Percentiles rank a stretch among this genome's conserved stretches.
Evolutionary conservation across 1,284 basidiomycete genomes (phyloP).

Genomic region (Phylloboletellus chloephorus): DNA sequence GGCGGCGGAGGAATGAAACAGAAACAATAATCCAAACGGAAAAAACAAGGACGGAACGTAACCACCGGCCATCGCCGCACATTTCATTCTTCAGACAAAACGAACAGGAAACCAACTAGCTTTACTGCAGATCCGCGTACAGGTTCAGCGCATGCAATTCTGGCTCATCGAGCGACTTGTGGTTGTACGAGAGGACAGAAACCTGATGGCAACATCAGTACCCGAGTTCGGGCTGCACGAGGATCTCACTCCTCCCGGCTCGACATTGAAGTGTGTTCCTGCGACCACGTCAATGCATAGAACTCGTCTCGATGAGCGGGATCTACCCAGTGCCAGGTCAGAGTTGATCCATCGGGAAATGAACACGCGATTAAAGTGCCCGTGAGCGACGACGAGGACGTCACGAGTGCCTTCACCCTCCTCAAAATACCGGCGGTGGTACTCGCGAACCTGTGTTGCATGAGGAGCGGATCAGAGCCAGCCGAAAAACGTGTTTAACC

Average conservation of each 20-base stretch:
- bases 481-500: constrained; percentile 31
- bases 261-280: constrained; percentile 78
- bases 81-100: constrained; percentile 18
- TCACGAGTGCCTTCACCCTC: constrained; percentile 60
- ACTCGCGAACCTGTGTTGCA: constrained; percentile 57
- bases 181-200: constrained; percentile 70
- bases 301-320: neutral
- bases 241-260: constrained; percentile 66
- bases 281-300: constrained; percentile 7
- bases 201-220: constrained; percentile 39
- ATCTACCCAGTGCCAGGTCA: constrained; percentile 57
- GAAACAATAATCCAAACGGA: constrained; percentile 12
- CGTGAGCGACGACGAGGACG: constrained; percentile 74
- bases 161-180: constrained; percentile 71
- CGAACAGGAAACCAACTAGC: constrained; percentile 19
- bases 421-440: constrained; percentile 69
- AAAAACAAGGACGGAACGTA: constrained; percentile 22
- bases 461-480: constrained; percentile 3
- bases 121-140: constrained; percentile 44
- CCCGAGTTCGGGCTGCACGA: neutral
- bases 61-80: constrained; percentile 14
- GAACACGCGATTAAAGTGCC: constrained; percentile 81
- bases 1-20: constrained; percentile 12
- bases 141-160: constrained; percentile 70
- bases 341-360: constrained; percentile 78